phyloP scores from a whole-genome alignment of 768 basidiomycete genomes.

The Agaricus sinodeliciosus region DNA sequence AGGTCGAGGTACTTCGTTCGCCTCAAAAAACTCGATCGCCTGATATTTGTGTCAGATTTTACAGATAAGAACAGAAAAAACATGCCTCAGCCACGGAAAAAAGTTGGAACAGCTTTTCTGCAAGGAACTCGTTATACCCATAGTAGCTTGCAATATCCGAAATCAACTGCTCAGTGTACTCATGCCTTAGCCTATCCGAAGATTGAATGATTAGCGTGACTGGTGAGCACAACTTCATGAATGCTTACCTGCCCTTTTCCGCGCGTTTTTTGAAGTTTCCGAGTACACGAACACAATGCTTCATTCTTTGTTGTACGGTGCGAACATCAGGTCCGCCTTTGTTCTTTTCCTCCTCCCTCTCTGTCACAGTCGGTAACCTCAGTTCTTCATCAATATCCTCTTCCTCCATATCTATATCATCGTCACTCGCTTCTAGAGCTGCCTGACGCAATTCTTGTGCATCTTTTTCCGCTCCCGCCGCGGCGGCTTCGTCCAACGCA shows the following conservation, averaged over 20 bases:
- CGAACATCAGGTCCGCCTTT: slow-evolving; percentile 67
- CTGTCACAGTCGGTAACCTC: slow-evolving; percentile 62
- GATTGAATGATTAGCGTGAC: slow-evolving; percentile 6
- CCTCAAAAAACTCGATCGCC: slow-evolving; percentile 98
- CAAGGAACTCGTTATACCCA: slow-evolving; percentile 94
- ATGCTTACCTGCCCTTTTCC: slow-evolving; percentile 57
- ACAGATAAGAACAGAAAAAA: background rate
- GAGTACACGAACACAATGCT: slow-evolving; percentile 66
- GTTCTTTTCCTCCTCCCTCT: slow-evolving; percentile 67
- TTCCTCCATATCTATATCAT: slow-evolving; percentile 41
- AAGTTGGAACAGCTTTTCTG: slow-evolving; percentile 89
- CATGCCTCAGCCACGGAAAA: slow-evolving; percentile 89
- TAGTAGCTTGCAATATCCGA: slow-evolving; percentile 93
- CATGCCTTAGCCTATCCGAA: slow-evolving; percentile 66
- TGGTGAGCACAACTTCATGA: slow-evolving; percentile 5
- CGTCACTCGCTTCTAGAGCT: slow-evolving; percentile 40
- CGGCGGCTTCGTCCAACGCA: slow-evolving; percentile 63
- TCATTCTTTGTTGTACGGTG: slow-evolving; percentile 73
- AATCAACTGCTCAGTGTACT: slow-evolving; percentile 84
- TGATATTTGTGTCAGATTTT: slow-evolving; percentile 23
- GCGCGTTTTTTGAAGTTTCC: slow-evolving; percentile 65
- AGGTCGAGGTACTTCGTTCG: slow-evolving; percentile 91
- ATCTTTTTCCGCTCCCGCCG: slow-evolving; percentile 64
- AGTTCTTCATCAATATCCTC: slow-evolving; percentile 43
- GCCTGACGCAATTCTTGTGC: slow-evolving; percentile 57